phyloP scores from a whole-genome alignment of 1,284 basidiomycete genomes.

The Neotropicomus parvogracilis region DNA sequence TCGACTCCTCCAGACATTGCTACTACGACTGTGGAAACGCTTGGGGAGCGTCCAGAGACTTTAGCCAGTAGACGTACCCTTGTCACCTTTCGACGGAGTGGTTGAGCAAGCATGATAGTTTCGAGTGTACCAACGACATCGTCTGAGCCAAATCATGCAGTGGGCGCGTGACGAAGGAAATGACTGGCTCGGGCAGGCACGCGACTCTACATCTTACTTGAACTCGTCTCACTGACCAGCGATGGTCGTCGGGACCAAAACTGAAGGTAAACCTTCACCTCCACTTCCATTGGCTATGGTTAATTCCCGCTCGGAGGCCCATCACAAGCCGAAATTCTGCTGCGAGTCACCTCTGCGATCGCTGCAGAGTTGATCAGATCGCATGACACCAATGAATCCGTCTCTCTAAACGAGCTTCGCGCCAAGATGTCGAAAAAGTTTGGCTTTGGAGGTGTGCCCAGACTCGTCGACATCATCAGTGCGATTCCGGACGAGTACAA shows the following conservation, averaged over 20 bases:
- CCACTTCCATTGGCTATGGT: background rate
- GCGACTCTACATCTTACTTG: constrained; percentile 1
- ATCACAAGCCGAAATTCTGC: constrained; percentile 86
- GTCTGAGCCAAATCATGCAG: constrained; percentile 18
- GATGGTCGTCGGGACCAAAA: constrained; percentile 45
- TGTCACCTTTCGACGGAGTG: constrained; percentile 29
- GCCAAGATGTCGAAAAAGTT: constrained; percentile 88
- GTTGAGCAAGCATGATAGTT: constrained; percentile 17
- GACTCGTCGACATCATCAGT: constrained; percentile 96
- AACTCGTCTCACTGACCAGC: background rate
- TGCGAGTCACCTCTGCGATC: constrained; percentile 92
- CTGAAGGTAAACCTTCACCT: constrained; percentile 32
- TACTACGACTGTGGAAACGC: constrained; percentile 61
- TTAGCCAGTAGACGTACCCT: constrained; percentile 11
- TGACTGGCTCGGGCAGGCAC: constrained; percentile 4
- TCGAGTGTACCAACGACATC: constrained; percentile 8
- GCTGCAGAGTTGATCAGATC: constrained; percentile 92
- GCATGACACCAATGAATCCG: constrained; percentile 70
- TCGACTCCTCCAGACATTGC: constrained; percentile 98
- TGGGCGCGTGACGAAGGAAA: background rate
- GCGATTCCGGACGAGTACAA: constrained; percentile 98
- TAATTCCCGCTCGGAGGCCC: constrained; percentile 46
- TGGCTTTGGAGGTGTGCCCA: constrained; percentile 81
- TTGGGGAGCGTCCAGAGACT: background rate
- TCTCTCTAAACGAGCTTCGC: constrained; percentile 88